These are phyloP conservation scores for Dendrocalamus sinicus DNA, from an alignment of 176 grass and related monocot genomes.

Conservation along the genomic window DNA sequence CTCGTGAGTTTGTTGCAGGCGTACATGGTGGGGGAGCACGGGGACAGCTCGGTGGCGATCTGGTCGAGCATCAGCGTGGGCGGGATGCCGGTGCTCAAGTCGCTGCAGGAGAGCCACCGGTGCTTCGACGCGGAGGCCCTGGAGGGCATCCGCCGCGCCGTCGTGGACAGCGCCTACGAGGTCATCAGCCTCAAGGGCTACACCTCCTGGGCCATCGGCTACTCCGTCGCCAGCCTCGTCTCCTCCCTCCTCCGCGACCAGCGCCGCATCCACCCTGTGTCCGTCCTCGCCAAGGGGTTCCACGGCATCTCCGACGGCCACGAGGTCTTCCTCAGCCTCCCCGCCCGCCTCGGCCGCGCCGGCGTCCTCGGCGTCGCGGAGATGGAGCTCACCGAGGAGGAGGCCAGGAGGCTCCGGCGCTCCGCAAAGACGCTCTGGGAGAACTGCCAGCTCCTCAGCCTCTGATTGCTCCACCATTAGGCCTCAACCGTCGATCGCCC, in stretches of 20 bases:
- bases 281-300: slow-evolving; percentile 67
- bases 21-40: slow-evolving; percentile 88
- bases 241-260: slow-evolving; percentile 76
- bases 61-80: slow-evolving; percentile 76
- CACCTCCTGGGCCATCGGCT: slow-evolving; percentile 93
- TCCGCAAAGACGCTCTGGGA: slow-evolving; percentile 82
- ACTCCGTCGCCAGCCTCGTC: slow-evolving; percentile 70
- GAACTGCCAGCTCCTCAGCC: slow-evolving; percentile 56
- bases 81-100: slow-evolving; percentile 68
- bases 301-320: slow-evolving; percentile 60
- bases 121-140: slow-evolving; percentile 48
- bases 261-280: slow-evolving; percentile 79
- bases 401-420: slow-evolving; percentile 47
- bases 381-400: slow-evolving; percentile 76
- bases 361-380: slow-evolving; percentile 62
- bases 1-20: slow-evolving; percentile 33
- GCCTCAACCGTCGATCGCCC: neutral
- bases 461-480: neutral
- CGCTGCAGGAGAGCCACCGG: slow-evolving; percentile 53
- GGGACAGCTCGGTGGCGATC: slow-evolving; percentile 82
- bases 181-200: slow-evolving; percentile 76
- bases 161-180: slow-evolving; percentile 75
- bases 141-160: slow-evolving; percentile 62
- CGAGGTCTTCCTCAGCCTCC: slow-evolving; percentile 87
- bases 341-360: slow-evolving; percentile 53